These are phyloP conservation scores for Annulohypoxylon stygium DNA, from an alignment of 495 filamentous ascomycete genomes.

Conservation along the genomic window DNA sequence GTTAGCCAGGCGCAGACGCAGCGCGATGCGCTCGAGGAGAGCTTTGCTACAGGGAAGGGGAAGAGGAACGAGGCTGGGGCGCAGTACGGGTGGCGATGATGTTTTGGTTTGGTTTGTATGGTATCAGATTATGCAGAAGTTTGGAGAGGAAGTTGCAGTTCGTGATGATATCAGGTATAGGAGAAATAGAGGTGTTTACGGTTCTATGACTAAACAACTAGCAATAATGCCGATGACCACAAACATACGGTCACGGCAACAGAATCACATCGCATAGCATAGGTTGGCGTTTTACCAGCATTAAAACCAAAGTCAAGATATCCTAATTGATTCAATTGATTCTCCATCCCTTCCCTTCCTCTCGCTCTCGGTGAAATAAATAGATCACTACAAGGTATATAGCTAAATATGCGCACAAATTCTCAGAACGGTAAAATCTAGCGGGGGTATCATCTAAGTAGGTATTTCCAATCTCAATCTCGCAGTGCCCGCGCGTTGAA, in stretches of 20 bases:
- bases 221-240: background rate
- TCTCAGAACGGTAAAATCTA: background rate
- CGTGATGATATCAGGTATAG: background rate
- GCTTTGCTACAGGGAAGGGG: slow-evolving; percentile 79
- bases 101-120: background rate
- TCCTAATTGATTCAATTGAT: slow-evolving; percentile 1
- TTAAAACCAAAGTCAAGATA: background rate
- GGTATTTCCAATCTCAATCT: slow-evolving; percentile 5
- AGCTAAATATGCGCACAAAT: slow-evolving; percentile 7
- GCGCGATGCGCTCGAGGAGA: slow-evolving; percentile 87
- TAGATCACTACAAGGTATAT: background rate
- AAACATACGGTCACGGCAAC: background rate
- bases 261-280: slow-evolving; percentile 11
- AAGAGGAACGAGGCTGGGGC: slow-evolving; percentile 83
- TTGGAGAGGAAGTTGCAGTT: background rate
- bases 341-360: background rate
- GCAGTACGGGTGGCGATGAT: slow-evolving; percentile 82
- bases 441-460: slow-evolving; percentile 24
- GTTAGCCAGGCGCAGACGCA: slow-evolving; percentile 84
- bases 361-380: background rate
- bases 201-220: too few relatives aligned
- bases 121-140: background rate
- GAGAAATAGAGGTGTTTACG: background rate
- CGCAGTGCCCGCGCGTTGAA: background rate
- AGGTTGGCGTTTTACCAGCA: background rate